phyloP scores from a whole-genome alignment of 2,329 filamentous ascomycete species.

The Colletotrichum simmondsii region DNA sequence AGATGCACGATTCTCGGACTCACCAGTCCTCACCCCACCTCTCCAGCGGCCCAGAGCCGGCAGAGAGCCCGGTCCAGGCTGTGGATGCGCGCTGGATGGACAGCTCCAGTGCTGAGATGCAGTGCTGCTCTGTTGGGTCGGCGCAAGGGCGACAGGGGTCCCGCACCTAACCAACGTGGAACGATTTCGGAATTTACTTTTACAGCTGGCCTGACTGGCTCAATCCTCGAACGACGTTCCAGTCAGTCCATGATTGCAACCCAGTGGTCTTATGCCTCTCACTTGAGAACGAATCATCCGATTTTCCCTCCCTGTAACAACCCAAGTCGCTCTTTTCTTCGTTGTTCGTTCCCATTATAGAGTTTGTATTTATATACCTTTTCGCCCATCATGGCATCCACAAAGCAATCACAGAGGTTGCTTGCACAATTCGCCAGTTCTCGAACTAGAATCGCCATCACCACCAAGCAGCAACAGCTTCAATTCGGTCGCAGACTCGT shows the following conservation, averaged over 20 bases:
- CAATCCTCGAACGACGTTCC: constrained; percentile 29
- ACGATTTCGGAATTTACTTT: constrained; percentile 34
- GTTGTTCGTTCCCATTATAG: not conserved
- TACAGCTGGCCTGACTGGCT: constrained; percentile 35
- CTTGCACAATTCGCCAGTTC: constrained; percentile 29
- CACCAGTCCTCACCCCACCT: constrained; percentile 16
- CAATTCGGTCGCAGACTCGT: constrained; percentile 32
- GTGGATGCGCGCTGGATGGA: not conserved
- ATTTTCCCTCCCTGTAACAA: constrained; percentile 8
- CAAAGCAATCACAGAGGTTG: constrained; percentile 20
- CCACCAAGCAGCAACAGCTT: constrained; percentile 4
- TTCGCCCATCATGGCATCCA: constrained; percentile 23
- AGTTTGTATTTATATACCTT: constrained; percentile 19
- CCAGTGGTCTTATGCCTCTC: constrained; percentile 29
- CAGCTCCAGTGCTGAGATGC: not conserved
- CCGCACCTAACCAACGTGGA: constrained; percentile 30
- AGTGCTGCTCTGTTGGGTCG: not conserved
- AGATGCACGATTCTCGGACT: not conserved
- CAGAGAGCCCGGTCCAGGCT: not conserved
- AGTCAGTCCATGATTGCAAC: constrained; percentile 32
- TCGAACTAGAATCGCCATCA: constrained; percentile 21
- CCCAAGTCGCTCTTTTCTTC: constrained; percentile 23
- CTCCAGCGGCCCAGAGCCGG: not conserved
- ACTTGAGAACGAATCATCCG: constrained; percentile 28
- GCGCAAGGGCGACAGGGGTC: constrained; percentile 19